Base-by-base conservation (phyloP, 2,329 filamentous ascomycete species). In the Colletotrichum musae region DNA sequence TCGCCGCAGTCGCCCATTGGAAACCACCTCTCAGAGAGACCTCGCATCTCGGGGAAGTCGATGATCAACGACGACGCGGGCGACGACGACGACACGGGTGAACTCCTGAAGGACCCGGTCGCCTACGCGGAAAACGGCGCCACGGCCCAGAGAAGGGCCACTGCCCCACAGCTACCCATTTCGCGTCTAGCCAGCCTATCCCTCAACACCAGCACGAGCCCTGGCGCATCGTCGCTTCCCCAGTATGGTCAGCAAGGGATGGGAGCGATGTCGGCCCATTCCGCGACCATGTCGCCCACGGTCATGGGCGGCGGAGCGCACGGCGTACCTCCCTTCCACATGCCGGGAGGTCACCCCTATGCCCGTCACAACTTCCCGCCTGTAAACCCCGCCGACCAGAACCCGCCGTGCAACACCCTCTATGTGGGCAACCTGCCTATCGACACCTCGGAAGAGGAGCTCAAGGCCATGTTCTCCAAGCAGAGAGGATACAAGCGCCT, bases 381-480 rank as follows among this genome's bases (percentile, higher is more conserved):
- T 0, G 93, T 94, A 70, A 98, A 98, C 74, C 95, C 95, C 0
- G 95, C 95, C 13, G 95, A 99, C 77, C 93, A 98, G 80, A 98
- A 98, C 75, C 95, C 95, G 1, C 96, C 96, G 0, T 98, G 96
- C 87, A 98, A 99, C 78, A 99, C 96, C 0, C 86, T 99, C 6
- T 98, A 99, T 76, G 95, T 99, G 21, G 95, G 96, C n/a, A 98
- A 99, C 76, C 84, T 99, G 51, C 96, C 95, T 0, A 89, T 95
- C 65, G 93, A 97, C 77, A 97, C 95, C 0, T 95, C 93, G 0
- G 96, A 99, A 77, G 95, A 98, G 77, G 96, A 98, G 79, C 88
- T 99, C 64, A 98, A 98, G 81, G 90, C 92, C 24, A 88, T 98
- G 77, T 99, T 99, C 77, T 94, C 92, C 28, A 95, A 95, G 81